A percentile compares a stretch with the other conserved stretches of the same genome.
These are phyloP conservation scores for Colletotrichum sp. DNA, from an alignment of 2,329 filamentous ascomycete species.

Conservation along the genomic window DNA sequence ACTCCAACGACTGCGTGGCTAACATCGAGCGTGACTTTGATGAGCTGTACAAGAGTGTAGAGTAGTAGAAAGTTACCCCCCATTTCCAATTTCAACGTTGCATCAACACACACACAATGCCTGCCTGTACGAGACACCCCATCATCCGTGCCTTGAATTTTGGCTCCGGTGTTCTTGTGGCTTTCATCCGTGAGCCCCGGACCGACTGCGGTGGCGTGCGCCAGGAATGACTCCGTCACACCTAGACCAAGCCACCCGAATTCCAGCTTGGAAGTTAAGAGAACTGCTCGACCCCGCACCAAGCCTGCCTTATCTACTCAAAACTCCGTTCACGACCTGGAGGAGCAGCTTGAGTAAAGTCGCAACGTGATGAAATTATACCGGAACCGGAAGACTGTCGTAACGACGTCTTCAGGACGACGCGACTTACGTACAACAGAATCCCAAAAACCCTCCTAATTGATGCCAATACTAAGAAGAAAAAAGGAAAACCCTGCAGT, in stretches of 20 bases:
- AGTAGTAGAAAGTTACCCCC: conserved; percentile 6
- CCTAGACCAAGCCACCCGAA: neutral
- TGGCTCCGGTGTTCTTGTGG: neutral
- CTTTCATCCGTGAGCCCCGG: conserved; percentile 13
- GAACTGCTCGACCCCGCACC: neutral
- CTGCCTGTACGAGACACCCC: neutral
- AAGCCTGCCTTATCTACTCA: neutral
- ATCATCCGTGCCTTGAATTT: neutral
- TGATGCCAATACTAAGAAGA: neutral
- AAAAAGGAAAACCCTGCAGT: neutral
- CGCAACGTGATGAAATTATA: conserved; percentile 15
- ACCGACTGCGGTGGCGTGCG: neutral
- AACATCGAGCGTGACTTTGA: conserved; percentile 59
- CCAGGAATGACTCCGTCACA: neutral
- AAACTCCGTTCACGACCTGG: neutral
- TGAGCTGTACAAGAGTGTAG: conserved; percentile 43
- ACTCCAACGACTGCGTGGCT: conserved; percentile 65
- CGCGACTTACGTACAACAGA: neutral
- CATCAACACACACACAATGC: neutral
- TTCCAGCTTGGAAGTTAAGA: neutral
- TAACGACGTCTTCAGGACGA: neutral
- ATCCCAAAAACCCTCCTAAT: neutral
- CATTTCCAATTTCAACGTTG: neutral
- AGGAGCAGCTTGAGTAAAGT: neutral
- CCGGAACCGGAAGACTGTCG: neutral